A percentile compares a stretch with the other conserved stretches of the same genome.
phyloP scores from a whole-genome alignment of 768 basidiomycete genomes.

The button mushroom (Agaricus bisporus) region DNA sequence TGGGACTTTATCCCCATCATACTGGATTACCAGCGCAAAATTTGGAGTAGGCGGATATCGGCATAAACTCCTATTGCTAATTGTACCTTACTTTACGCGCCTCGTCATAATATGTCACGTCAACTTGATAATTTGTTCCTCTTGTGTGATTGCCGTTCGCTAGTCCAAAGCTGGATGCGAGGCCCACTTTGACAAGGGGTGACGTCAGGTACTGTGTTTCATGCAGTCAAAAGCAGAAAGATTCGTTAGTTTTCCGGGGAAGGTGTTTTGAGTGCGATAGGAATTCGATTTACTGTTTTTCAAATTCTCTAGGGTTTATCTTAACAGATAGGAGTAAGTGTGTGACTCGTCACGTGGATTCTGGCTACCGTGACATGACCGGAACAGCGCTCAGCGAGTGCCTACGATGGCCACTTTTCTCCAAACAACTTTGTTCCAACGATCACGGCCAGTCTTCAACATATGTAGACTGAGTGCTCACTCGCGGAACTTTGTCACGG shows the following conservation, averaged over 20 bases:
- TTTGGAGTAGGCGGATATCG: slow-evolving; percentile 36
- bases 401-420: slow-evolving; percentile 5
- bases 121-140: too few species aligned
- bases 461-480: neutral
- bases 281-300: too few species aligned
- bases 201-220: too few species aligned
- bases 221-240: too few species aligned
- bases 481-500: neutral
- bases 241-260: too few species aligned
- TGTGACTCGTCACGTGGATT: slow-evolving; percentile 4
- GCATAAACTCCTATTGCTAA: neutral
- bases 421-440: neutral
- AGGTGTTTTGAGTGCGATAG: too few species aligned
- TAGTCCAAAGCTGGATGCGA: too few species aligned
- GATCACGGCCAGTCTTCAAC: neutral
- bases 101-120: too few species aligned
- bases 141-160: too few species aligned
- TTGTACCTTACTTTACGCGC: too few species aligned
- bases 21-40: slow-evolving; percentile 79
- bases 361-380: slow-evolving; percentile 5
- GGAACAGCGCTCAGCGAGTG: neutral
- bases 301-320: too few species aligned
- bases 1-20: slow-evolving; percentile 84
- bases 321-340: neutral
- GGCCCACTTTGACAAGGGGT: too few species aligned